Evolutionary conservation across 805 yeast genomes (phyloP).

Genomic region (Yamadazyma tumulicola): DNA sequence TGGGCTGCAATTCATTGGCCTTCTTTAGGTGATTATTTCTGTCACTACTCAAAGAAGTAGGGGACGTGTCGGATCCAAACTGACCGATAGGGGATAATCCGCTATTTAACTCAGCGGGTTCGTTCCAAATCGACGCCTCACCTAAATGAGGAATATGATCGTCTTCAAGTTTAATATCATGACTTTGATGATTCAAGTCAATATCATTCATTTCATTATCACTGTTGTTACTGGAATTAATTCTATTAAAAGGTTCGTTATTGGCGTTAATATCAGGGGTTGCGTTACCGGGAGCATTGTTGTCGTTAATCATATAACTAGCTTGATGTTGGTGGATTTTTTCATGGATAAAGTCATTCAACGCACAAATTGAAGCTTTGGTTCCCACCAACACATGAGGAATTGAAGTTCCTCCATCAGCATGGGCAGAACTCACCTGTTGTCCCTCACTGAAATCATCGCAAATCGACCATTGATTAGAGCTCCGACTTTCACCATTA

Average conservation of each 20-base stretch:
- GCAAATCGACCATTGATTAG: slow-evolving; percentile 75
- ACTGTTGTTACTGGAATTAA: slow-evolving; percentile 8
- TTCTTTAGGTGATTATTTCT: slow-evolving; percentile 6
- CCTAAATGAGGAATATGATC: background rate
- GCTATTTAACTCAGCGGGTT: slow-evolving; percentile 9
- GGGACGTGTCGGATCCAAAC: slow-evolving; percentile 18
- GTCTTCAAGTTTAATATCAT: background rate
- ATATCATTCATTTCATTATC: slow-evolving; percentile 11
- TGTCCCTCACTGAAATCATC: slow-evolving; percentile 84
- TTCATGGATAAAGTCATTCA: slow-evolving; percentile 53
- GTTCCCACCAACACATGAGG: slow-evolving; percentile 70
- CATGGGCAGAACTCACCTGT: slow-evolving; percentile 68
- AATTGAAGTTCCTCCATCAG: slow-evolving; percentile 51
- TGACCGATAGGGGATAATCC: slow-evolving; percentile 18
- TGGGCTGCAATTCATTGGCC: slow-evolving; percentile 6
- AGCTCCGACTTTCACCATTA: slow-evolving; percentile 47
- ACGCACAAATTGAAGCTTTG: slow-evolving; percentile 45
- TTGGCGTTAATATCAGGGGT: slow-evolving; percentile 1
- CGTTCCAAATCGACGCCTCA: slow-evolving; percentile 10
- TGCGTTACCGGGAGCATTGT: background rate
- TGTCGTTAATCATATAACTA: slow-evolving; percentile 10
- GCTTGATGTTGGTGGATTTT: slow-evolving; percentile 19
- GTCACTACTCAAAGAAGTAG: slow-evolving; percentile 14
- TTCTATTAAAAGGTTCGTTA: background rate
- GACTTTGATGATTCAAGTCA: background rate